A percentile compares a stretch with the other conserved stretches of the same genome.
phyloP scores from a whole-genome alignment of 257 asterid species.

The Fraxinus pennsylvanica region DNA sequence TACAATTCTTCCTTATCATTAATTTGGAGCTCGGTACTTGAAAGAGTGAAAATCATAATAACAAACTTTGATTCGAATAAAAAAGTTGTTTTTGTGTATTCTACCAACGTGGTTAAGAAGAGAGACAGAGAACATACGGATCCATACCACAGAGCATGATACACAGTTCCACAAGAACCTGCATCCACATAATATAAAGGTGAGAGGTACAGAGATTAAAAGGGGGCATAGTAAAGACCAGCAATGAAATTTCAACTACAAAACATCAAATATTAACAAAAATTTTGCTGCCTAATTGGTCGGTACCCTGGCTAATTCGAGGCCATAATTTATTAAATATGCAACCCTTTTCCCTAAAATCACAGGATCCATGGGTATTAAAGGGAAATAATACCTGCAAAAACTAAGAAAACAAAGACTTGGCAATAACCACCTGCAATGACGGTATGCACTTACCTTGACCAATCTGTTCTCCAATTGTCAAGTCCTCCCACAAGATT shows the following conservation, averaged over 20 bases:
- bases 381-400: conserved; percentile 4
- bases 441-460: conserved; percentile 57
- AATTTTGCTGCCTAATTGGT: neutral
- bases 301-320: no score
- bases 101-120: conserved; percentile 24
- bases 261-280: neutral
- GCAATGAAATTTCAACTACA: neutral
- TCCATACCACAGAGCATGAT: conserved; percentile 96
- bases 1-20: neutral
- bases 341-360: no score
- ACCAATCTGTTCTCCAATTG: conserved; percentile 88
- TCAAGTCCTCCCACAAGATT: conserved; percentile 93
- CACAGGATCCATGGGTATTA: conserved; percentile 14
- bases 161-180: conserved; percentile 98
- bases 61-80: neutral
- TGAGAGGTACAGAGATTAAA: conserved; percentile 29
- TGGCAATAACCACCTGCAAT: neutral
- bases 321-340: no score
- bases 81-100: conserved; percentile 14
- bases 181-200: conserved; percentile 36
- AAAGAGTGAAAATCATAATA: neutral
- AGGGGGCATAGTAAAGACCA: neutral
- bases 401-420: conserved; percentile 15
- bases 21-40: neutral
- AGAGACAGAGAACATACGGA: conserved; percentile 78